These are phyloP conservation scores for Leucosporidium creatinivorum DNA, from an alignment of 768 basidiomycete species.

Conservation along the genomic window DNA sequence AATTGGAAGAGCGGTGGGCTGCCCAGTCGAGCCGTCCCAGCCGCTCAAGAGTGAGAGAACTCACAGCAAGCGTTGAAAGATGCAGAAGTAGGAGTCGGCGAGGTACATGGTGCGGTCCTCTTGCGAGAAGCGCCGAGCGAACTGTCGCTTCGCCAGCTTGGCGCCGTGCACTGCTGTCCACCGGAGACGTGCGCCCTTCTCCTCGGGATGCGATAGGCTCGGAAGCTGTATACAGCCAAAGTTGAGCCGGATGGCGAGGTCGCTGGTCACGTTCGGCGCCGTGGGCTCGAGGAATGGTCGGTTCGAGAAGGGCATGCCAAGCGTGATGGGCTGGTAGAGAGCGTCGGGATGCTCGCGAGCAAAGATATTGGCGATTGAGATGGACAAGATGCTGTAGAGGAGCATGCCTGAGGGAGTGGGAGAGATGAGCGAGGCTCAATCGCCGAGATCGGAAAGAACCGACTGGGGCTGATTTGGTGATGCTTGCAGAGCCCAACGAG, in stretches of 20 bases:
- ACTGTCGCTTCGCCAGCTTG: constrained; percentile 18
- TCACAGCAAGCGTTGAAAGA: constrained; percentile 17
- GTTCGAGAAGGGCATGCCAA: constrained; percentile 29
- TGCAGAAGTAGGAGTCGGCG: not conserved
- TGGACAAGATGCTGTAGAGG: constrained; percentile 18
- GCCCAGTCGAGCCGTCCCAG: not conserved
- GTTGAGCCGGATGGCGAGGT: constrained; percentile 27
- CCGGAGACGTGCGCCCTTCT: not conserved
- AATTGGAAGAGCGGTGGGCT: no score
- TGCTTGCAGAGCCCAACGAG: no score
- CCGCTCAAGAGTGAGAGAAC: not conserved
- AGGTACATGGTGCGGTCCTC: not conserved
- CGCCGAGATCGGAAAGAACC: no score
- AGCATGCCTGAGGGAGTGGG: constrained; percentile 19
- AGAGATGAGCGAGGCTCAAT: no score
- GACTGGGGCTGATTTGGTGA: no score
- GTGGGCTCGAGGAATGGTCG: constrained; percentile 9
- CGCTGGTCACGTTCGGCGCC: not conserved
- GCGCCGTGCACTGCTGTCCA: constrained; percentile 7
- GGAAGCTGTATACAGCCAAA: constrained; percentile 20
- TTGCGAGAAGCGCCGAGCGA: not conserved
- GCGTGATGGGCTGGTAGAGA: constrained; percentile 20
- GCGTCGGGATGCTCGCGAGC: not conserved
- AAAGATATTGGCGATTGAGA: constrained; percentile 15
- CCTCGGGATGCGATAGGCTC: not conserved